Conservation (phyloP, 2,329 filamentous ascomycete genomes). For the Akanthomyces lecanii region DNA sequence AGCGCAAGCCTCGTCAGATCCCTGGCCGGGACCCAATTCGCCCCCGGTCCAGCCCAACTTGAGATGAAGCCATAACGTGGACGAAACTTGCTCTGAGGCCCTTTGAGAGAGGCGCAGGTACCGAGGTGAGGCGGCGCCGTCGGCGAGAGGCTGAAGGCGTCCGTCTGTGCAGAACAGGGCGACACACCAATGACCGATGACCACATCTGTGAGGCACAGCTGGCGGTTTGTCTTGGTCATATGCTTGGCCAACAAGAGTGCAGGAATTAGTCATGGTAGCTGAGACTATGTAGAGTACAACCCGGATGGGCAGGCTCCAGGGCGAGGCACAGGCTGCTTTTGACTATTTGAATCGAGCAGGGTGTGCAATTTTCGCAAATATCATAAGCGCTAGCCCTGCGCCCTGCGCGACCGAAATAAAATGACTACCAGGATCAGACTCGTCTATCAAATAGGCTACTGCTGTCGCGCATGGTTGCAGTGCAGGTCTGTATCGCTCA, state of each 20-base stretch:
- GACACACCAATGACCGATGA: neutral
- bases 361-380: no score
- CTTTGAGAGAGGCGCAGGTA: no score
- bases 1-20: slow-evolving; percentile 3
- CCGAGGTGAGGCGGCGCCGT: neutral
- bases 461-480: no score
- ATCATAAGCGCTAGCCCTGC: no score
- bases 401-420: no score
- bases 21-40: neutral
- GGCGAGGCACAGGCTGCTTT: no score
- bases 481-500: no score
- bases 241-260: neutral
- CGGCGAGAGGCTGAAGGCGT: neutral
- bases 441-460: no score
- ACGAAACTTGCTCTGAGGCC: neutral
- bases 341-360: no score
- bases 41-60: neutral
- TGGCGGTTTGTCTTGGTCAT: neutral
- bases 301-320: no score
- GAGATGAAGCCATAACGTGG: neutral
- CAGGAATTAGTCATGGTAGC: neutral
- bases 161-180: neutral
- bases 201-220: neutral
- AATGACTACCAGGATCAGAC: no score
- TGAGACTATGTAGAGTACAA: no score